Conservation (phyloP, 176 grass and related monocot genomes). For the Musa troglodytarum region DNA sequence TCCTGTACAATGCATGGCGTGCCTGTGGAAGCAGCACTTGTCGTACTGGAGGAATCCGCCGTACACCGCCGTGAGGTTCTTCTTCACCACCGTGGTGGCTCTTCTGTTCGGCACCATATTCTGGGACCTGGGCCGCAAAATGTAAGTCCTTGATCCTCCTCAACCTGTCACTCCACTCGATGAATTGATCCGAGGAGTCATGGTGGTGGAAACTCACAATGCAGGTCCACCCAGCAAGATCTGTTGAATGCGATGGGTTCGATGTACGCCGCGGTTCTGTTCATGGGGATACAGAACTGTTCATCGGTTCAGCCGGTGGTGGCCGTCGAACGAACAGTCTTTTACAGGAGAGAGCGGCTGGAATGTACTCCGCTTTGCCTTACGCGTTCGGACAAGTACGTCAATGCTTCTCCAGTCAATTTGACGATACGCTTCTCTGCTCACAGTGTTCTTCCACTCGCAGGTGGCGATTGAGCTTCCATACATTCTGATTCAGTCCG, state of each 20-base stretch:
- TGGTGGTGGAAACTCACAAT: neutral
- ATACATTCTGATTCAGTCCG: constrained; percentile 52
- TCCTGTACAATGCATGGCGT: constrained; percentile 59
- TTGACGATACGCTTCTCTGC: neutral
- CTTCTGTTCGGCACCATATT: constrained; percentile 83
- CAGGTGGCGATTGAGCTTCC: constrained; percentile 76
- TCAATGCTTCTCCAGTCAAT: constrained; percentile 6
- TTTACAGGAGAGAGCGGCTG: constrained; percentile 76
- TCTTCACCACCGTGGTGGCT: constrained; percentile 61
- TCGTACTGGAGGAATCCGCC: constrained; percentile 97
- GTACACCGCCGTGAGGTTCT: constrained; percentile 67
- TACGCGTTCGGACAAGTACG: constrained; percentile 77
- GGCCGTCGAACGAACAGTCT: constrained; percentile 63
- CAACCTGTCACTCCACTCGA: neutral
- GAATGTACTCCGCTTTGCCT: constrained; percentile 78
- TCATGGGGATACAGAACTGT: constrained; percentile 64
- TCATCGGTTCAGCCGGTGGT: constrained; percentile 62
- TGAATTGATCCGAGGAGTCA: neutral
- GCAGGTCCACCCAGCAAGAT: constrained; percentile 54
- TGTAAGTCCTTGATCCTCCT: constrained; percentile 22
- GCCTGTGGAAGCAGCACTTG: constrained; percentile 74
- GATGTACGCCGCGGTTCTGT: constrained; percentile 71
- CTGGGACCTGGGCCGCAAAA: constrained; percentile 62
- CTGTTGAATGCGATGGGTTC: constrained; percentile 86
- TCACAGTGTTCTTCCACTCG: constrained; percentile 13